Base-by-base conservation (phyloP, 2,329 filamentous ascomycete species). In the Hawksworthiomyces lignivorus region DNA sequence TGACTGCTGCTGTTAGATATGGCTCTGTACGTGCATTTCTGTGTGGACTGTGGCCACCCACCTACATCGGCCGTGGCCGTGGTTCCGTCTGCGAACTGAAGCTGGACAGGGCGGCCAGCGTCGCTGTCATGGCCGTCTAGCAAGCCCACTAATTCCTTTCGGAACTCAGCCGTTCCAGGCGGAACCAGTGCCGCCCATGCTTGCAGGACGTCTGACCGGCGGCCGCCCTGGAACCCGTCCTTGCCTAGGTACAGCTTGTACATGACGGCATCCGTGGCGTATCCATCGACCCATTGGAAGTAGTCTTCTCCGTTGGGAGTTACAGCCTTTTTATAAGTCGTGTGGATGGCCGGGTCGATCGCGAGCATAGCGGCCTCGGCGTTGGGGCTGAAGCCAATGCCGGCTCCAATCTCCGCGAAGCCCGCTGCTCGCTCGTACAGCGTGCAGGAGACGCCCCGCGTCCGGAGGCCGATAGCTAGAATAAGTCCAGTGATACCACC, bases 331-430 rank as follows among this genome's bases (percentile, higher is more conserved):
- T 64, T 61, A 52, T 61, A 70, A 0, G 64, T 61, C 1, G 52
- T 54, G 29, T 63, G 52, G 0, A 67, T 49, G 61, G 54, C 52
- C 0, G 62, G 60, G 39, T 64, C 59, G 7, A 70, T 54, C 12
- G 55, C 39, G 6, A 45, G 48, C 58, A 75, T 65, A 12, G 69
- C 68, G 10, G 58, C 57, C 47, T 73, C 63, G 2, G 70, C 69
- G 46, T 72, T 73, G n/a, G 69, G 68, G 7, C 62, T 67, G 49
- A 73, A 68, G 4, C 67, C 70, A 20, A 75, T 68, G 7, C 71
- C 72, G 0, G 72, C 70, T 0, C 72, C 72, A 5, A 69, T 66
- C 47, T 72, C 69, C 3, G 61, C 56, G 40, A 70, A 65, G 1
- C 54, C 51, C 0, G 56, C 36, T 0, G 68, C 62, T 6, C 66